Evolutionary conservation across 2,329 filamentous ascomycete species (phyloP), one percentile per base, ranked within the genome.

Genomic region (Arthrobotrys musiformis): DNA sequence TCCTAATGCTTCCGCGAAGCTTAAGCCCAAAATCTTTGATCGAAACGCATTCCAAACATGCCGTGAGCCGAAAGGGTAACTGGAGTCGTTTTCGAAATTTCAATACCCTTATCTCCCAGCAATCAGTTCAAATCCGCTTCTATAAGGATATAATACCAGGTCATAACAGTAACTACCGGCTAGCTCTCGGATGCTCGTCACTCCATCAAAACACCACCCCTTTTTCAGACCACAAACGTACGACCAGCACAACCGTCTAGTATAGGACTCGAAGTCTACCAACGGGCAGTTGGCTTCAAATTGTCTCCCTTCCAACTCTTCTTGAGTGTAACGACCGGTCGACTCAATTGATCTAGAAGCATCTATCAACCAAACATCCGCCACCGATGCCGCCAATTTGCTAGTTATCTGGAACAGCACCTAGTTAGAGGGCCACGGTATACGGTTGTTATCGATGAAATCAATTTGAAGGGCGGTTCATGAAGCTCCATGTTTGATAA

Each of bases 201-300:
- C 44, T 48, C 44, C 44, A 48, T 48, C 19, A 4, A 26, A 26
- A 5, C 19, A 48, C 42, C 42, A 46, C 54, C 54, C 54, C 54
- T 40, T 58, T n/a, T 58, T 58, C 33, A 58, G 54, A 58, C 54
- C 54, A 58, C 54, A 58, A 58, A 58, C 54, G 54, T 58, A 58
- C 22, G 54, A 58, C 26, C 44, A 2, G 19, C 44, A n/a, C 35
- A 40, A 42, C 17, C 15, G 6, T 8, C 40, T 6, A 42, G n/a
- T 19, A 42, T 19, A 7, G 19, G n/a, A 42, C 4, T 1, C n/a
- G 40, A 42, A 42, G 24, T 17, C 13, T 17, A 17, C 48, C 15
- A 30, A 7, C 15, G 9, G 5, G 4, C 13, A 11, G 28, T 30
- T 26, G 26, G 13, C 48, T 9, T 26, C 22, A 1, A 48, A 24